Base-by-base conservation (phyloP, 2,329 filamentous ascomycete genomes). In the Aureobasidium sp. region DNA sequence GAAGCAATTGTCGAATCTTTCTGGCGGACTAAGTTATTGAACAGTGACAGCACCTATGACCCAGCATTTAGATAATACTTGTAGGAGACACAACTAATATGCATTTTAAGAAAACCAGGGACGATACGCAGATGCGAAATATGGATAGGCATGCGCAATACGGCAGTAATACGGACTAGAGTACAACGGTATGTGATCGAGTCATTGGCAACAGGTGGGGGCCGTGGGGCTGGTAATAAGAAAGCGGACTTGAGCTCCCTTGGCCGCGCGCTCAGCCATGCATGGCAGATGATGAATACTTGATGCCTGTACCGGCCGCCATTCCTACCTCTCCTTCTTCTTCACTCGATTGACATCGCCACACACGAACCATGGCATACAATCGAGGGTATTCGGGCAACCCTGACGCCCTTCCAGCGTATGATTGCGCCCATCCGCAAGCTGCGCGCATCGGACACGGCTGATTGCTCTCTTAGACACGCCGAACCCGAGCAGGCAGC, bases 401-500 rank as follows among this genome's bases (percentile, higher is more conserved):
- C 75, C 92, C 92, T 37, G 93, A 99, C 80, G 90, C 92, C 73
- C 85, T 99, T 66, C 93, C 93, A 73, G 91, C 91, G 89, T 94
- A 82, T 78, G 87, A 29, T 9, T 26, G 29, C 29, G 13, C 24
- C 10, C 24, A 17, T 24, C 26, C 17, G 10, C 53, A 57, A 26
- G 39, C 55, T 26, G 55, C 5, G 55, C 55, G 27, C 27, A 46
- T n/a, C 37, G 39, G 53, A 7, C 53, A 44, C 34, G 43, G 55
- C 57, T 60, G 57, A 60, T 34, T 43, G 34, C 34, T 43, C 34
- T 20, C 50, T 63, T 70, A 88, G 86, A 70, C 89, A 91, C 73
- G 88, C 87, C 65, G 88, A 92, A 76, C 88, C 89, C 47, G 88
- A 91, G 48, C 70, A 79, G 73, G 78, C 77, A 46, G 77, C 78